These are phyloP conservation scores for Protomyces inouyei DNA, from an alignment of 1,139 yeast species.

Conservation along the genomic window DNA sequence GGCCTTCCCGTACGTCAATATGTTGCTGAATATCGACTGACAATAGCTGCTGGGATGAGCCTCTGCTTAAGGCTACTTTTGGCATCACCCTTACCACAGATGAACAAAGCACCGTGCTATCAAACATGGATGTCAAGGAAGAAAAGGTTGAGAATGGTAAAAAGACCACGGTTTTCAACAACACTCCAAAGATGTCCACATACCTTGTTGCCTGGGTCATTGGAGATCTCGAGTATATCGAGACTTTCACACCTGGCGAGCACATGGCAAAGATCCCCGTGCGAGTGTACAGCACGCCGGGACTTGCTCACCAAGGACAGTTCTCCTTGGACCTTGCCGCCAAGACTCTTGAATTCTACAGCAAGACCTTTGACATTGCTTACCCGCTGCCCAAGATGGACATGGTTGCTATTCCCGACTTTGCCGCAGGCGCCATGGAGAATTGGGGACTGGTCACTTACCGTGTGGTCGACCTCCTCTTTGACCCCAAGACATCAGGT, in stretches of 20 bases:
- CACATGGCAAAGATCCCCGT: constrained; percentile 56
- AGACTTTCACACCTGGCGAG: constrained; percentile 50
- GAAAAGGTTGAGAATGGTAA: constrained; percentile 46
- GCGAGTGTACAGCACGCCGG: constrained; percentile 75
- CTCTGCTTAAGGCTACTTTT: constrained; percentile 68
- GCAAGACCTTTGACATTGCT: constrained; percentile 62
- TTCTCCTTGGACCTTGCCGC: constrained; percentile 71
- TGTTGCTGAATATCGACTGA: too few relatives aligned
- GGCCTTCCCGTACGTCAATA: constrained; percentile 54
- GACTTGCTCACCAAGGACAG: constrained; percentile 59
- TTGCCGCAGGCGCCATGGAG: constrained; percentile 88
- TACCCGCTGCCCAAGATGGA: constrained; percentile 82
- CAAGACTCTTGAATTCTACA: constrained; percentile 67
- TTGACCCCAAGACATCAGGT: constrained; percentile 61
- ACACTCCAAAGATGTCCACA: constrained; percentile 75
- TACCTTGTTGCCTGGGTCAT: constrained; percentile 72
- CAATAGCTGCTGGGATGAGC: constrained; percentile 54
- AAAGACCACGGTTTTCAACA: constrained; percentile 53
- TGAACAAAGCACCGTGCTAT: constrained; percentile 57
- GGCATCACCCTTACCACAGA: constrained; percentile 57
- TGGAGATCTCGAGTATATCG: constrained; percentile 73
- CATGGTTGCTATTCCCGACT: constrained; percentile 75
- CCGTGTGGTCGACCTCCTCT: constrained; percentile 69
- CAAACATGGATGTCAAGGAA: constrained; percentile 50
- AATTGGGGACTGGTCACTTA: constrained; percentile 85